These are phyloP conservation scores for Podila epicladia DNA, from an alignment of 192 early-diverging fungal genomes.

Conservation along the genomic window DNA sequence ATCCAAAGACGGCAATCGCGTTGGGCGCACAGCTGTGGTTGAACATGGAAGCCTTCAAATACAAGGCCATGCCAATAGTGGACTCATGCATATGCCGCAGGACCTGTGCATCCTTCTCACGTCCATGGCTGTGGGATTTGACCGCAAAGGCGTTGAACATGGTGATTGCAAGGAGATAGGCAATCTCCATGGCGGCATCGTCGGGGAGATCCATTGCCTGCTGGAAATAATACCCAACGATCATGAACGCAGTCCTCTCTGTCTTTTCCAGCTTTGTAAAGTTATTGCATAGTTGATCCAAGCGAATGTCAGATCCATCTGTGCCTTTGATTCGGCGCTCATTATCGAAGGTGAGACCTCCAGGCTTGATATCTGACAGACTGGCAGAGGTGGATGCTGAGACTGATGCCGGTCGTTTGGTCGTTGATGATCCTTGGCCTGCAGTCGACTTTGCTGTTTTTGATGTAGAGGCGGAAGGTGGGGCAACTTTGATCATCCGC, in stretches of 20 bases:
- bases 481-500: background rate
- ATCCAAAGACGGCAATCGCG: conserved; percentile 40
- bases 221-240: conserved; percentile 34
- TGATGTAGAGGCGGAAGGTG: too few species aligned
- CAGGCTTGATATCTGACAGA: background rate
- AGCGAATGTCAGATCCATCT: conserved; percentile 21
- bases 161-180: conserved; percentile 21
- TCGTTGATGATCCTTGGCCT: too few species aligned
- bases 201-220: conserved; percentile 16
- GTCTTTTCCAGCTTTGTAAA: conserved; percentile 11
- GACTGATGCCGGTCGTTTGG: background rate
- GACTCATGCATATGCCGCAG: conserved; percentile 11
- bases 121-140: conserved; percentile 12
- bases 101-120: background rate
- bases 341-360: conserved; percentile 12
- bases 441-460: too few species aligned
- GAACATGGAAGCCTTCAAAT: conserved; percentile 39
- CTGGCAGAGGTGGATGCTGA: background rate
- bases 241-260: conserved; percentile 6
- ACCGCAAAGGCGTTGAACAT: conserved; percentile 45
- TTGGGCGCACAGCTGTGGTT: conserved; percentile 49
- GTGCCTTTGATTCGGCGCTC: background rate
- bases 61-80: conserved; percentile 29
- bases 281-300: conserved; percentile 18
- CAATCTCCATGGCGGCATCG: conserved; percentile 18